Evolutionary conservation across 1,284 basidiomycete genomes (phyloP).

Genomic region (Marasmius sp.): DNA sequence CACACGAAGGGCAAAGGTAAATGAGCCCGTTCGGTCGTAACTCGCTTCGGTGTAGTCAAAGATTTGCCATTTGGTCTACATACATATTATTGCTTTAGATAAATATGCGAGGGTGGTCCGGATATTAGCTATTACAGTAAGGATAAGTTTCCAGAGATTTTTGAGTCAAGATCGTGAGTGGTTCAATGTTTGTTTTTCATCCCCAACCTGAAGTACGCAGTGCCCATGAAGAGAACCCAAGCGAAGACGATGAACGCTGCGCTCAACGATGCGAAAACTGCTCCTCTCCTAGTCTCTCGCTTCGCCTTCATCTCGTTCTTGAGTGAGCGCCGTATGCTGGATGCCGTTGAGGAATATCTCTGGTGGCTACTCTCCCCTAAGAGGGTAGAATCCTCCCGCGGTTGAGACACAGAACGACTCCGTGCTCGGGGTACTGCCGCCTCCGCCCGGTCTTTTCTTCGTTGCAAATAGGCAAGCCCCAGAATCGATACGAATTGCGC

Average conservation of each 20-base stretch:
- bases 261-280: conserved; percentile 46
- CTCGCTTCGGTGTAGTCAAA: background rate
- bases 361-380: conserved; percentile 12
- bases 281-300: conserved; percentile 48
- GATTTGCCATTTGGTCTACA: background rate
- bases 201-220: conserved; percentile 58
- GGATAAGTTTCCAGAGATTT: background rate
- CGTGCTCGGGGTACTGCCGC: conserved; percentile 13
- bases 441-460: conserved; percentile 29
- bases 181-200: conserved; percentile 21
- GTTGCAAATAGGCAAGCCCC: conserved; percentile 46
- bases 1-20: conserved; percentile 5
- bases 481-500: conserved; percentile 56
- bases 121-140: background rate
- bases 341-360: conserved; percentile 16
- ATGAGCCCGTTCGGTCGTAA: background rate
- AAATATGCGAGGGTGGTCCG: background rate
- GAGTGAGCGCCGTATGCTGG: conserved; percentile 13
- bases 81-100: background rate
- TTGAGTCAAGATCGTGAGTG: background rate
- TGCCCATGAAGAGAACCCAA: conserved; percentile 69
- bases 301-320: conserved; percentile 27
- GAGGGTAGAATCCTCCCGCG: conserved; percentile 12
- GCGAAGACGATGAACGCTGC: conserved; percentile 48
- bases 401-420: conserved; percentile 12